Evolutionary conservation across 805 yeast species (phyloP).

Genomic region (Spencermartinsiella europaea): DNA sequence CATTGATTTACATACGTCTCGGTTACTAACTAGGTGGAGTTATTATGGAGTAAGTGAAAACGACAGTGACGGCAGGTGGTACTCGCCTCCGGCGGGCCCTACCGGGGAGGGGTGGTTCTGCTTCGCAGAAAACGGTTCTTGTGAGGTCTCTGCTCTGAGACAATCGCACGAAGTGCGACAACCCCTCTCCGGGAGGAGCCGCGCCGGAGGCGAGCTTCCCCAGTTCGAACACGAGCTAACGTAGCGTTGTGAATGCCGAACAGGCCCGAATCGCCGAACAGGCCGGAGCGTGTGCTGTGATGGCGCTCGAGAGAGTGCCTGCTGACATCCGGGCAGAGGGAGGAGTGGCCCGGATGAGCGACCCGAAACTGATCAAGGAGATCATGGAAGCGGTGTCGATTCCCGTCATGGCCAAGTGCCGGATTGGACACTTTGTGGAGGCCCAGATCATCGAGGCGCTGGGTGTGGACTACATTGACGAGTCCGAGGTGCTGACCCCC

Average conservation of each 20-base stretch:
- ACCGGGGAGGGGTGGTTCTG: too few species aligned
- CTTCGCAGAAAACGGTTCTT: too few species aligned
- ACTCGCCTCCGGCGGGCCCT: too few species aligned
- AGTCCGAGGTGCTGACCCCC: conserved; percentile 78
- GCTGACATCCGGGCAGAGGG: conserved; percentile 81
- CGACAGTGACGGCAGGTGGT: background rate
- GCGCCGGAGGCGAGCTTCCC: too few species aligned
- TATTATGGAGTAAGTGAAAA: conserved; percentile 35
- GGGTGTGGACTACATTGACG: conserved; percentile 76
- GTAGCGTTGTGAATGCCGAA: conserved; percentile 62
- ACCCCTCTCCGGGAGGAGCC: too few species aligned
- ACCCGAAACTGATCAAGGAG: conserved; percentile 69
- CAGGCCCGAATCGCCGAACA: conserved; percentile 75
- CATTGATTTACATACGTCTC: too few species aligned
- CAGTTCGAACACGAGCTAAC: too few species aligned
- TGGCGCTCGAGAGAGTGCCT: conserved; percentile 83
- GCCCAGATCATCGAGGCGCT: conserved; percentile 71
- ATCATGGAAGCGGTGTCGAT: conserved; percentile 57
- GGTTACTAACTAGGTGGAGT: conserved; percentile 32
- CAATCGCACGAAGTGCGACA: too few species aligned
- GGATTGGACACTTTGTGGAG: conserved; percentile 80
- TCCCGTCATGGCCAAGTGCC: conserved; percentile 76
- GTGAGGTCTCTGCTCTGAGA: too few species aligned
- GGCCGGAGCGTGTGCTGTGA: conserved; percentile 86
- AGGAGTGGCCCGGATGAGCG: conserved; percentile 81